These are phyloP conservation scores for Yamadazyma kitorensis DNA, from an alignment of 805 yeast species.

Conservation along the genomic window DNA sequence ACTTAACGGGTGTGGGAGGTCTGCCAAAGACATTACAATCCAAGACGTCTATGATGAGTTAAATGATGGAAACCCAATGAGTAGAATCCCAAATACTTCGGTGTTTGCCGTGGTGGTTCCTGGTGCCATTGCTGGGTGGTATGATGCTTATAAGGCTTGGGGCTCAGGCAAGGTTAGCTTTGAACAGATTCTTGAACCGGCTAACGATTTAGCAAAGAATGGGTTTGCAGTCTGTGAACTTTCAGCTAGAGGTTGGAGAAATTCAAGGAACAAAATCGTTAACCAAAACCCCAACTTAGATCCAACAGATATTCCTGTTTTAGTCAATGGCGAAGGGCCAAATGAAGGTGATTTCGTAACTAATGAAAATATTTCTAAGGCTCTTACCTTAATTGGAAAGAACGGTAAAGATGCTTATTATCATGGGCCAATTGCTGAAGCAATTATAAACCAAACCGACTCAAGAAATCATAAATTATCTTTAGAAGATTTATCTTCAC, in stretches of 20 bases:
- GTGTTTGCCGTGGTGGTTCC: constrained; percentile 69
- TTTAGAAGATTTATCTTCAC: constrained; percentile 53
- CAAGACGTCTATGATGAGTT: constrained; percentile 45
- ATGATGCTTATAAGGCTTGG: constrained; percentile 65
- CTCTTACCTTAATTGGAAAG: constrained; percentile 49
- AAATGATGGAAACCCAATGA: constrained; percentile 37
- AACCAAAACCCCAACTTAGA: constrained; percentile 31
- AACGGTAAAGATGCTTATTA: constrained; percentile 68
- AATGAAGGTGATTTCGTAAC: constrained; percentile 52
- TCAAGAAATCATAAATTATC: constrained; percentile 55
- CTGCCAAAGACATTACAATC: constrained; percentile 50
- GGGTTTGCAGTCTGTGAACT: constrained; percentile 67
- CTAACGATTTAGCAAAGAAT: constrained; percentile 63
- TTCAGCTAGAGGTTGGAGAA: constrained; percentile 49
- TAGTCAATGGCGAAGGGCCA: constrained; percentile 45
- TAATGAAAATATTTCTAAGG: constrained; percentile 52
- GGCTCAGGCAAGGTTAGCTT: constrained; percentile 67
- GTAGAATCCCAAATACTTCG: constrained; percentile 51
- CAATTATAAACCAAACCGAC: constrained; percentile 54
- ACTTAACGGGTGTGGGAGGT: constrained; percentile 72
- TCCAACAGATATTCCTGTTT: constrained; percentile 24
- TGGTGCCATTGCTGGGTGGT: constrained; percentile 80
- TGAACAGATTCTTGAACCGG: constrained; percentile 58
- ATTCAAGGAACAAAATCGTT: constrained; percentile 37
- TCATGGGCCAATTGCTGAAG: constrained; percentile 65